phyloP scores from a whole-genome alignment of 2,329 filamentous ascomycete species.

The Thielaviopsis punctulata region DNA sequence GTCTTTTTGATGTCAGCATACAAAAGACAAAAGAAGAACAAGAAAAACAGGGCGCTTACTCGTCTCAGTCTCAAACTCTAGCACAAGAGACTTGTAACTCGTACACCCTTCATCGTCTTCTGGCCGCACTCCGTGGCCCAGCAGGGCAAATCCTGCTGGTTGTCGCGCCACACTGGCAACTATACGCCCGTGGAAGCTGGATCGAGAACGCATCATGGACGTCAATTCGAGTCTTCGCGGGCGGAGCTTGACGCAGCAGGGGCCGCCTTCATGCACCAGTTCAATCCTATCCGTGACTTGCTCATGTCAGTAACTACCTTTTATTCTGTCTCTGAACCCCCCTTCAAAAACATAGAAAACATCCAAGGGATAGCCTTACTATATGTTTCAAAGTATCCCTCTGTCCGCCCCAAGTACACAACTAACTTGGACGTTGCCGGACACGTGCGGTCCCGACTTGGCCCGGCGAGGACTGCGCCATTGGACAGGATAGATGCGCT shows the following conservation, averaged over 20 bases:
- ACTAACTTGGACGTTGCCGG: conserved; percentile 1
- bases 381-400: conserved; percentile 1
- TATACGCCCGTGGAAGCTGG: conserved; percentile 2
- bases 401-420: not conserved
- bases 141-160: not conserved
- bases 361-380: not conserved
- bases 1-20: not conserved
- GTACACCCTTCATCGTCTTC: not conserved
- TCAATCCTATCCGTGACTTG: conserved; percentile 6
- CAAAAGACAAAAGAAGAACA: not conserved
- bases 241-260: conserved; percentile 1
- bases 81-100: not conserved
- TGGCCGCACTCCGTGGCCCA: conserved; percentile 2
- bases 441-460: not conserved
- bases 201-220: not conserved
- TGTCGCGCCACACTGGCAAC: not conserved
- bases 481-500: not conserved
- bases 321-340: too few relatives aligned
- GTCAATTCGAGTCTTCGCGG: not conserved
- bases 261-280: not conserved
- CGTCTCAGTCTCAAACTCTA: conserved; percentile 5
- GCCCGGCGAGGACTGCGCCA: not conserved
- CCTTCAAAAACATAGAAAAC: too few relatives aligned
- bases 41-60: conserved; percentile 4
- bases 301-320: not conserved